Percentiles rank a stretch among this genome's conserved stretches.
phyloP scores from a whole-genome alignment of 768 basidiomycete species.

The Auricularia cornea region DNA sequence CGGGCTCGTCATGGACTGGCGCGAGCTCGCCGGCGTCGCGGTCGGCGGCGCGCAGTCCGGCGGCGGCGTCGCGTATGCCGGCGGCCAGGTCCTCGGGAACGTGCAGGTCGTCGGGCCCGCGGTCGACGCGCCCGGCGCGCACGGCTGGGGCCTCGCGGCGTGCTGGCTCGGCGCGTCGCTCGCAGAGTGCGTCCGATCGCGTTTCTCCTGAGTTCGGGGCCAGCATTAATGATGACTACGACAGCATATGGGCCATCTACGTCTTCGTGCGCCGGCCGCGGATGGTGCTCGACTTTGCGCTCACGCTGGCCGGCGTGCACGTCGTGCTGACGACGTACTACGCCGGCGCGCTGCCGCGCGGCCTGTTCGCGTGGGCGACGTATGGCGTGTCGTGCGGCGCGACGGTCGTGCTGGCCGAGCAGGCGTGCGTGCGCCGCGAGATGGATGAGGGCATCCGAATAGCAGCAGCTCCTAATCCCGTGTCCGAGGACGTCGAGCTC shows the following conservation, averaged over 20 bases:
- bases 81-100: conserved; percentile 61
- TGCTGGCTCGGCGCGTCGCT: conserved; percentile 79
- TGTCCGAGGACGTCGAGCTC: conserved; percentile 2
- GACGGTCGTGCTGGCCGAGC: conserved; percentile 78
- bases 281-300: conserved; percentile 86
- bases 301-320: conserved; percentile 89
- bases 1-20: conserved; percentile 97
- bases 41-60: conserved; percentile 63
- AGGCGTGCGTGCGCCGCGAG: conserved; percentile 83
- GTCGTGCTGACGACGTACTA: conserved; percentile 92
- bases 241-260: conserved; percentile 74
- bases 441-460: conserved; percentile 68
- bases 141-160: conserved; percentile 67
- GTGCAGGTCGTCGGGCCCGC: conserved; percentile 32
- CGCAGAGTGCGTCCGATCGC: conserved; percentile 64
- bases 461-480: background rate
- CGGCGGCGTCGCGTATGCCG: conserved; percentile 69
- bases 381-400: conserved; percentile 61
- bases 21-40: conserved; percentile 82
- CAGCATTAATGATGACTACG: background rate
- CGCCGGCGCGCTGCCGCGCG: conserved; percentile 73
- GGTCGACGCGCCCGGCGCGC: conserved; percentile 30
- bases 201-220: background rate
- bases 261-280: conserved; percentile 84
- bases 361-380: conserved; percentile 87